Base-by-base conservation (phyloP, 2,329 filamentous ascomycete species). In the Stagonosporopsis tanaceti region DNA sequence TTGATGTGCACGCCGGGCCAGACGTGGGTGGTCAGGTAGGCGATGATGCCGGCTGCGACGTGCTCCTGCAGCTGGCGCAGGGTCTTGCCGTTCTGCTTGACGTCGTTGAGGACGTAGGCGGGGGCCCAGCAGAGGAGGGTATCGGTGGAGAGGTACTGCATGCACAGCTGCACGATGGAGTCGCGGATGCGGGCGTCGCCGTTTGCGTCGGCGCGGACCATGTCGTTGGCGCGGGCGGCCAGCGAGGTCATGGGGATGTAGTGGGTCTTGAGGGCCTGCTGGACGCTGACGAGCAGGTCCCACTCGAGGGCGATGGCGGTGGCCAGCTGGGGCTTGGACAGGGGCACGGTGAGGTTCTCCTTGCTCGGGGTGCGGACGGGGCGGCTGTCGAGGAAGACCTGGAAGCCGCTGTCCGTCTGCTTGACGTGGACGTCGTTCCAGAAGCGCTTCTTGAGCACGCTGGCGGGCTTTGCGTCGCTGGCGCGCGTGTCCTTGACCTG, bases 131-230 rank as follows among this genome's bases (percentile, higher is more conserved):
- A 98, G 1, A 99, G 86, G 34, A 98, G 80, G 0, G 92, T 93
- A 78, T 99, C 95, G 1, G 95, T 98, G 68, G 93, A 88, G 25
- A 99, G 84, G 76, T 98, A 98, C 44, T 90, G 86, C 83, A 98
- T 85, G 48, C 95, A 79, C 62, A 87, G 88, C 17, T 80, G 81
- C 15, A 89, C 79, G 44, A 97, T 87, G 38, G 84, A 80, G 0
- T 84, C 74, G 34, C 93, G 84, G 35, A 90, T 82, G 24, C 81
- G 80, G 15, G 69, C 73, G 37, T 81, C 76, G 3, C 81, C 82
- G 9, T 77, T 63, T 0, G 73, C 74, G 64, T 96, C 91, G 65
- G 92, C 89, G 20, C 82, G 82, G 45, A 82, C 82, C 53, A 98
- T 91, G 72, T 98, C 94, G 28, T 94, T 77, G 0, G 93, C 94